Base-by-base conservation (phyloP, 1,139 yeast species). In the Taphrina flavorubra region DNA sequence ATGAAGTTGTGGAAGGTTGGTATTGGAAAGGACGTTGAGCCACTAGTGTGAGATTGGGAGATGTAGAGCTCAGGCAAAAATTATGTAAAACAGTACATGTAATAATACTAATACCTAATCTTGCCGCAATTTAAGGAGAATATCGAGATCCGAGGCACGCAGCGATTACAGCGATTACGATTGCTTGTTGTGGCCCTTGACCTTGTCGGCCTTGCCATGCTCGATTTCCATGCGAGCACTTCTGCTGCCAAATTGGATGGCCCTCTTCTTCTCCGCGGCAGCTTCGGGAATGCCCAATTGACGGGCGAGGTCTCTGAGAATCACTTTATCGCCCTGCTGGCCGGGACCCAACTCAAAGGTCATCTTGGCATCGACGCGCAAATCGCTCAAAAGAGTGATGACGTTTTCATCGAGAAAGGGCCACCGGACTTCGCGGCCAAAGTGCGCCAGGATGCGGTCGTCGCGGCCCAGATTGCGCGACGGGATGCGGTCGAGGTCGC, bases 201-300 rank as follows among this genome's bases (percentile, higher is more conserved):
- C 62, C 11, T 47, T 18, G 31, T 58, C 86, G 39, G 81, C 78
- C 73, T 84, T 86, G 10, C 88, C 85, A 64, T 87, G 85, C 0
- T 92, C 94, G 10, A 84, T 79, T 72, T 89, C 94, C 87, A 94
- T 85, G 77, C 94, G 94, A 1, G 99, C 99, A 75, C 97, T 89
- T 73, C 89, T 87, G 0, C 98, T 90, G 0, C 99, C 99, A 78
- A 94, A 94, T 76, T 94, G 99, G 71, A 94, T 92, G 0, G 99
- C 99, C 63, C 99, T 81, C 76, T 94, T 94, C n/a, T 88, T 85
- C 75, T 94, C 98, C 44, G 81, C 79, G 31, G 86, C 80, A 0
- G 91, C 95, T 77, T 83, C 84, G 0, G 73, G 77, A 53, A 92
- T 36, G 13, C 85, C 85, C 6, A 76, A 68, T 1, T 61, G 69